Conservation (phyloP, 164 flowering plant species). For the Vitis cinerea region DNA sequence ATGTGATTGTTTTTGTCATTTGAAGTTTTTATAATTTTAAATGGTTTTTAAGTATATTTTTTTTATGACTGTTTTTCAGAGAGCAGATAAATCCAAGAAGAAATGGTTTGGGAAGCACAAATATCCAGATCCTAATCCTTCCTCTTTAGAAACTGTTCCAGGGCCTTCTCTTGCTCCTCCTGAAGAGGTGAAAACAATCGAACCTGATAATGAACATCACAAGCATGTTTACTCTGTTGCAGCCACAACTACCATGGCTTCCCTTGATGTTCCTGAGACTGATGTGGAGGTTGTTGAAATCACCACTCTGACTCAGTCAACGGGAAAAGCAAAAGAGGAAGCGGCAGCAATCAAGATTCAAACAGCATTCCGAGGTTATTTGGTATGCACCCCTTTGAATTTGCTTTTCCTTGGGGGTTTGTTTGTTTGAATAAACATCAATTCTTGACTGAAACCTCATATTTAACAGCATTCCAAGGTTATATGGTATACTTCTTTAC, state of each 20-base stretch:
- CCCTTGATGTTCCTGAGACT: slow-evolving; percentile 34
- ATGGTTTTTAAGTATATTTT: not conserved
- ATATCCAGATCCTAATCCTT: slow-evolving; percentile 22
- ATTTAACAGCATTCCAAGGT: too few relatives aligned
- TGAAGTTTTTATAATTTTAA: not conserved
- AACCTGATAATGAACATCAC: slow-evolving; percentile 38
- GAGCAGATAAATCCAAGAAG: slow-evolving; percentile 33
- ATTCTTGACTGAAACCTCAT: too few relatives aligned
- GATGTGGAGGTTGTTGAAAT: slow-evolving; percentile 44
- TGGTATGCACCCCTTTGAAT: slow-evolving; percentile 37
- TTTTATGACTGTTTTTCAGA: slow-evolving; percentile 25
- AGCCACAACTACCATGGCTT: slow-evolving; percentile 33
- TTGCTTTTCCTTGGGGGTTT: not conserved
- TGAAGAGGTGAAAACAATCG: slow-evolving; percentile 39
- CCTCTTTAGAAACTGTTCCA: slow-evolving; percentile 15
- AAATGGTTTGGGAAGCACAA: slow-evolving; percentile 40
- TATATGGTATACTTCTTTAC: too few relatives aligned
- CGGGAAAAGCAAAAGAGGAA: slow-evolving; percentile 63
- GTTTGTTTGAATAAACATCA: not conserved
- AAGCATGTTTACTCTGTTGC: slow-evolving; percentile 32
- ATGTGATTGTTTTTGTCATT: not conserved
- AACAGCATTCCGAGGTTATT: slow-evolving; percentile 74
- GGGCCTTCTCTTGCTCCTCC: slow-evolving; percentile 15
- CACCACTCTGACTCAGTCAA: slow-evolving; percentile 21
- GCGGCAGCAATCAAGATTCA: slow-evolving; percentile 79